phyloP scores from a whole-genome alignment of 805 yeast species.

The Hanseniaspora nectarophila region DNA sequence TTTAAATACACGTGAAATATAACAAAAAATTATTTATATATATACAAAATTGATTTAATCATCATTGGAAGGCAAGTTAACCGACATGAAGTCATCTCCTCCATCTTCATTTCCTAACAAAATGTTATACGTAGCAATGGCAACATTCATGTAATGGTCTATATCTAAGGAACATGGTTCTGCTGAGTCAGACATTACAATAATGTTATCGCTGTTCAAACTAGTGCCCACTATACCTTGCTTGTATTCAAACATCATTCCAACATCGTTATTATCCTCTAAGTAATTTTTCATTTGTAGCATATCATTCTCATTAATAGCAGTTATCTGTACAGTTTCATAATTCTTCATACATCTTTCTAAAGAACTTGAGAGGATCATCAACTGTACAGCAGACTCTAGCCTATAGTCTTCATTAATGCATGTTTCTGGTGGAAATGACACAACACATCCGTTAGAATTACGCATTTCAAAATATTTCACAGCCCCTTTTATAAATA shows the following conservation, averaged over 20 bases:
- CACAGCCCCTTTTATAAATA: neutral
- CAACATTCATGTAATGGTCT: constrained; percentile 2
- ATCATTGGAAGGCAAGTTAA: constrained; percentile 8
- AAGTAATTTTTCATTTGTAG: neutral
- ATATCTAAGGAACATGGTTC: constrained; percentile 8
- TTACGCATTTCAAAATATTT: neutral
- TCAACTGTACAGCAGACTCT: neutral
- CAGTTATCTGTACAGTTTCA: neutral
- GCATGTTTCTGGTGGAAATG: neutral
- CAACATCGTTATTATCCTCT: neutral
- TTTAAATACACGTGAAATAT: neutral
- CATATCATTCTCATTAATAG: neutral
- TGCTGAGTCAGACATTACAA: constrained; percentile 1
- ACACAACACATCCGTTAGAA: constrained; percentile 4
- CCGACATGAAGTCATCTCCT: constrained; percentile 2
- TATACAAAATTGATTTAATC: too few species aligned
- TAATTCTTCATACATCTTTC: constrained; percentile 3
- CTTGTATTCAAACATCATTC: neutral
- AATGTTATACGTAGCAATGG: neutral
- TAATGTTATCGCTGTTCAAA: neutral
- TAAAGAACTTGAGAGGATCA: neutral
- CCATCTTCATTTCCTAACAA: neutral
- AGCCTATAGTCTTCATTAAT: neutral
- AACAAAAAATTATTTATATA: too few species aligned
- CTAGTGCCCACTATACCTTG: neutral